phyloP scores from a whole-genome alignment of 805 yeast species.

The Yamadazyma laniorum region DNA sequence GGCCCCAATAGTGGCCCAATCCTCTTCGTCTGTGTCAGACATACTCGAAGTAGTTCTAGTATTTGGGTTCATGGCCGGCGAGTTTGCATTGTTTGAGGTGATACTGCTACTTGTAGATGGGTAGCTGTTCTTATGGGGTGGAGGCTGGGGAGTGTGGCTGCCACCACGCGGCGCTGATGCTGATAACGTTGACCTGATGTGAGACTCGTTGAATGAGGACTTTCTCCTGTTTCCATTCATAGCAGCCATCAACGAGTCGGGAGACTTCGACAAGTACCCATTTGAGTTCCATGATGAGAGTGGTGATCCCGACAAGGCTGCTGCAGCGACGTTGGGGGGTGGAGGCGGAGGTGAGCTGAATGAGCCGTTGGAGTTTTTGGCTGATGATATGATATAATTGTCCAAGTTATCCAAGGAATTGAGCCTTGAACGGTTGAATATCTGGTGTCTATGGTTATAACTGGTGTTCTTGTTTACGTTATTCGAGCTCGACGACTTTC shows the following conservation, averaged over 20 bases:
- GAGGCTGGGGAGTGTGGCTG: background rate
- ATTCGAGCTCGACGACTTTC: conserved; percentile 30
- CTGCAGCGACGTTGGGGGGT: conserved; percentile 17
- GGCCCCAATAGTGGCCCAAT: conserved; percentile 92
- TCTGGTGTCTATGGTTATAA: conserved; percentile 26
- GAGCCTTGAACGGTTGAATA: conserved; percentile 38
- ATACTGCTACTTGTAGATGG: background rate
- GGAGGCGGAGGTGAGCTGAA: conserved; percentile 36
- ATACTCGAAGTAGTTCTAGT: conserved; percentile 48
- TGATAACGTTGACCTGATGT: conserved; percentile 28
- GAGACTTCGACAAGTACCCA: conserved; percentile 17
- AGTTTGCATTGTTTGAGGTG: conserved; percentile 1
- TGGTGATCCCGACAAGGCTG: conserved; percentile 13
- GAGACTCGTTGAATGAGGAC: conserved; percentile 43
- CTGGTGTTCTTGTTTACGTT: conserved; percentile 13
- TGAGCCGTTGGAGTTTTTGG: conserved; percentile 33
- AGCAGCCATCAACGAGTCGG: conserved; percentile 9
- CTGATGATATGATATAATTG: conserved; percentile 41
- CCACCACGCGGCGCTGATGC: conserved; percentile 15
- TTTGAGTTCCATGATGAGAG: conserved; percentile 14
- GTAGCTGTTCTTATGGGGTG: background rate
- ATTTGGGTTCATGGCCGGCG: conserved; percentile 3
- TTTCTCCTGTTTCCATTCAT: conserved; percentile 26
- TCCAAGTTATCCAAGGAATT: conserved; percentile 43
- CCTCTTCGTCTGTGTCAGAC: conserved; percentile 90